Evolutionary conservation across 2,329 filamentous ascomycete genomes (phyloP).

Genomic region (Trichoderma lentiforme): DNA sequence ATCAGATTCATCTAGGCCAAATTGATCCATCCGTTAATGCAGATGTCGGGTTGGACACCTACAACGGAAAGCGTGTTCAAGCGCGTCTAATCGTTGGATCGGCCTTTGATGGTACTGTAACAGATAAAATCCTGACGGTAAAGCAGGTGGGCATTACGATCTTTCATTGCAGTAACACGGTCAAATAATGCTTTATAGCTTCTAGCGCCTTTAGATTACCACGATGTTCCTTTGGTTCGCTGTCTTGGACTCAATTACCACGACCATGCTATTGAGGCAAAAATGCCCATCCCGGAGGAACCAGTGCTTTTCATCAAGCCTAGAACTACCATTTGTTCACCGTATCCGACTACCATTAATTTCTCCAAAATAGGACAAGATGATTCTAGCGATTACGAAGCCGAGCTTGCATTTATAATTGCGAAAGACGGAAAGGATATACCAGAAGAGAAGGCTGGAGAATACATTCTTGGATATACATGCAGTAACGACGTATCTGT

Average conservation of each 20-base stretch:
- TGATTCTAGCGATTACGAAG: background rate
- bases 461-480: background rate
- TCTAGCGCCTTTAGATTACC: background rate
- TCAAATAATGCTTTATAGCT: background rate
- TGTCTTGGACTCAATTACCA: background rate
- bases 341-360: background rate
- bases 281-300: background rate
- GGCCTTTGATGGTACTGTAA: background rate
- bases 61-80: background rate
- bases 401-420: background rate
- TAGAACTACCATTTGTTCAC: background rate
- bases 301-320: background rate
- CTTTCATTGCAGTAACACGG: accelerated
- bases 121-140: background rate
- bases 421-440: background rate
- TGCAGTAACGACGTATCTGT: background rate
- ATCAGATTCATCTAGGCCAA: background rate
- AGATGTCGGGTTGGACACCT: background rate
- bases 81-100: background rate
- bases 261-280: background rate
- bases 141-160: background rate
- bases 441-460: background rate
- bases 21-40: background rate
- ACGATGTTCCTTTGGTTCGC: background rate
- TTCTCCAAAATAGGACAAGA: background rate